These are phyloP conservation scores for Trametes sanguinea DNA, from an alignment of 768 basidiomycete genomes.

Conservation along the genomic window DNA sequence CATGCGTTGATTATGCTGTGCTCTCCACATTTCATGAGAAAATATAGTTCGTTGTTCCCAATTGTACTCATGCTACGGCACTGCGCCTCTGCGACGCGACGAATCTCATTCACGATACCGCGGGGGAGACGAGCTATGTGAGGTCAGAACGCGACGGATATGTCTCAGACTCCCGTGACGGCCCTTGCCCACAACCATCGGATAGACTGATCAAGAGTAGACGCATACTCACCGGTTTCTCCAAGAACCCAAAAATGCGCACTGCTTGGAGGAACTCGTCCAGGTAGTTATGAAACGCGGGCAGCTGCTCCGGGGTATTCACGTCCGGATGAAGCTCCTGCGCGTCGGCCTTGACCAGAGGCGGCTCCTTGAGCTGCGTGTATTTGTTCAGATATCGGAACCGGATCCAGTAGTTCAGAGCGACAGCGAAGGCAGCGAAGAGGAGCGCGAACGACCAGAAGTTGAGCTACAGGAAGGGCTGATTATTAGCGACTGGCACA, in stretches of 20 bases:
- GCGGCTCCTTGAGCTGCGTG: conserved; percentile 76
- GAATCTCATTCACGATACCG: too few species aligned
- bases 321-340: conserved; percentile 92
- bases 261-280: conserved; percentile 98
- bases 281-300: conserved; percentile 92
- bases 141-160: too few species aligned
- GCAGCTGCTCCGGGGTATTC: conserved; percentile 68
- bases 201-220: neutral
- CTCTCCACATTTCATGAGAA: too few species aligned
- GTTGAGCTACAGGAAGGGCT: conserved; percentile 56
- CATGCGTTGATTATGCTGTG: too few species aligned
- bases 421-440: conserved; percentile 65
- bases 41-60: too few species aligned
- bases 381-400: conserved; percentile 79
- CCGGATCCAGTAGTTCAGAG: conserved; percentile 82
- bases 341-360: conserved; percentile 78
- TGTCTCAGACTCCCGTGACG: too few species aligned
- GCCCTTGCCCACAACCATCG: neutral
- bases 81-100: too few species aligned
- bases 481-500: neutral
- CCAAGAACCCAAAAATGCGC: conserved; percentile 94
- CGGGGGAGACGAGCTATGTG: too few species aligned
- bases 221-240: conserved; percentile 77
- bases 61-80: too few species aligned
- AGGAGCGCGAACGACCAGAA: conserved; percentile 89